phyloP scores from a whole-genome alignment of 768 basidiomycete genomes.

The Coprinopsis sp. region DNA sequence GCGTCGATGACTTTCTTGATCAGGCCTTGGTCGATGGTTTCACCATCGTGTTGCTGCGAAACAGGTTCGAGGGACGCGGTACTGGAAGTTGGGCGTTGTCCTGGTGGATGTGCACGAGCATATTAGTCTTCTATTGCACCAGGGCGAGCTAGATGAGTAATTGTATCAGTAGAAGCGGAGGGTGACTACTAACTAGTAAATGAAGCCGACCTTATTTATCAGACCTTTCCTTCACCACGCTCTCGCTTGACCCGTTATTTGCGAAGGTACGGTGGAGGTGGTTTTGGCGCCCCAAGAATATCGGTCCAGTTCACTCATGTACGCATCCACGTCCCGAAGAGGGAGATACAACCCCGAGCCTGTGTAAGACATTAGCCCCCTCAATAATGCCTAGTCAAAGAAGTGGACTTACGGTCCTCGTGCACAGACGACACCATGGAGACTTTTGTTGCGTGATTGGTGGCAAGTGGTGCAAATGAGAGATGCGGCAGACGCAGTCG shows the following conservation, averaged over 20 bases:
- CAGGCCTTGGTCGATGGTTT: slow-evolving; percentile 91
- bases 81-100: slow-evolving; percentile 78
- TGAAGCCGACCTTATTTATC: slow-evolving; percentile 80
- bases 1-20: slow-evolving; percentile 97
- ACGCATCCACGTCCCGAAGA: too few species aligned
- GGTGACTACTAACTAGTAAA: not conserved
- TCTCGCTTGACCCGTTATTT: slow-evolving; percentile 99
- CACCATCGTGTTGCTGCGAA: slow-evolving; percentile 91
- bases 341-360: too few species aligned
- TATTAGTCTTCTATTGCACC: slow-evolving; percentile 91
- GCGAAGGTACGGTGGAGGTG: slow-evolving; percentile 96
- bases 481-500: too few species aligned
- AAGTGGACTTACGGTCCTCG: too few species aligned
- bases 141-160: slow-evolving; percentile 66
- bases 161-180: slow-evolving; percentile 2
- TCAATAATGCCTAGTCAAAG: too few species aligned
- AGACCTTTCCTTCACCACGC: slow-evolving; percentile 93
- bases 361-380: too few species aligned
- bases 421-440: too few species aligned
- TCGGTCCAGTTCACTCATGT: slow-evolving; percentile 90
- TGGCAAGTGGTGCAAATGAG: too few species aligned
- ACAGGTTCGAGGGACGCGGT: slow-evolving; percentile 85
- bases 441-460: too few species aligned
- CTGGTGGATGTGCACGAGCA: slow-evolving; percentile 82
- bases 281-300: slow-evolving; percentile 96